phyloP scores from a whole-genome alignment of 2,329 filamentous ascomycete genomes.

The Aaosphaeria arxii region DNA sequence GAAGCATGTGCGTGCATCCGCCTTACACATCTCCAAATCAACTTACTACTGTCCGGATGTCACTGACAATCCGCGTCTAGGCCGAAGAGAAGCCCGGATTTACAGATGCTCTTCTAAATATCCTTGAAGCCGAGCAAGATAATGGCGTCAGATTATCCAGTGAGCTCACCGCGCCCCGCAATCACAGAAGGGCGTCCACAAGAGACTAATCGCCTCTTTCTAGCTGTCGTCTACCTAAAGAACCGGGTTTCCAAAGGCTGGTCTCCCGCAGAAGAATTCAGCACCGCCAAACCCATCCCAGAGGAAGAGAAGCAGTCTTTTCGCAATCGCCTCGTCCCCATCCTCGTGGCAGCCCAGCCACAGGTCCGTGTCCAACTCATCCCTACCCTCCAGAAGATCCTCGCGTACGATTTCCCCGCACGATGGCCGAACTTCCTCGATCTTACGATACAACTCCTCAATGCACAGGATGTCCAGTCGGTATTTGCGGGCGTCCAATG shows the following conservation, averaged over 20 bases:
- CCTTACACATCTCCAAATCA: slow-evolving; percentile 3
- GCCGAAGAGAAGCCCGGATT: slow-evolving; percentile 90
- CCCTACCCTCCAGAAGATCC: slow-evolving; percentile 90
- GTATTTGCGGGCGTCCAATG: slow-evolving; percentile 94
- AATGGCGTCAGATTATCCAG: slow-evolving; percentile 81
- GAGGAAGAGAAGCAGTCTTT: slow-evolving; percentile 88
- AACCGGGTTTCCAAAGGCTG: slow-evolving; percentile 94
- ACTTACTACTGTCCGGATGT: not conserved
- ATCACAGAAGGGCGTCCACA: no score
- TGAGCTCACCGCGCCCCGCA: slow-evolving; percentile 43
- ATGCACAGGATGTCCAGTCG: slow-evolving; percentile 78
- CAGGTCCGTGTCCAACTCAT: slow-evolving; percentile 90
- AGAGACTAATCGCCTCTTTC: slow-evolving; percentile 20
- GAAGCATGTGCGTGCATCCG: slow-evolving; percentile 63
- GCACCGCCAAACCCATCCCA: slow-evolving; percentile 70
- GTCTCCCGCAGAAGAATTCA: slow-evolving; percentile 72
- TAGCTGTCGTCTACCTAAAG: slow-evolving; percentile 96
- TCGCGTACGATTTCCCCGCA: slow-evolving; percentile 91
- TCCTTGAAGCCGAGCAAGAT: slow-evolving; percentile 86
- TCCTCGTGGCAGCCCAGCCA: slow-evolving; percentile 76
- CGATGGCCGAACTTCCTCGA: slow-evolving; percentile 95
- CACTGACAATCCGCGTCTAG: slow-evolving; percentile 46
- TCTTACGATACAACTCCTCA: slow-evolving; percentile 83
- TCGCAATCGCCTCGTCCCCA: slow-evolving; percentile 81
- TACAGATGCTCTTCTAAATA: slow-evolving; percentile 83